These are phyloP conservation scores for Logfia minima DNA, from an alignment of 129 eudicot genomes.

Conservation along the genomic window DNA sequence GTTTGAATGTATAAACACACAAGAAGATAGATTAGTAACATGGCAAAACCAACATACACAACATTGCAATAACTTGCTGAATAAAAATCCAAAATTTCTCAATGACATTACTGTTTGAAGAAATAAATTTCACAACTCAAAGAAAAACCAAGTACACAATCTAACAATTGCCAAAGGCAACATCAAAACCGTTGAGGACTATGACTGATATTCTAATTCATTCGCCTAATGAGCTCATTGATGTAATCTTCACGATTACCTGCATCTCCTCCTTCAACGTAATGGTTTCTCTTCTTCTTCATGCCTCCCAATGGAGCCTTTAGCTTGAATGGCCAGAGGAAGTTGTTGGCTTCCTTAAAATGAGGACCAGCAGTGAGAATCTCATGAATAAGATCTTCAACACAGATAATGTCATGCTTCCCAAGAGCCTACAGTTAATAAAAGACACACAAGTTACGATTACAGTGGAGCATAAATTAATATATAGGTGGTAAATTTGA, in stretches of 20 bases:
- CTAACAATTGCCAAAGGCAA: slow-evolving; percentile 26
- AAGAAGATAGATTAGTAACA: not conserved
- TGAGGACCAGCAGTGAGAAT: slow-evolving; percentile 84
- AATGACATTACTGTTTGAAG: slow-evolving; percentile 16
- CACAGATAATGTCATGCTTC: slow-evolving; percentile 69
- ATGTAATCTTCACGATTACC: slow-evolving; percentile 81
- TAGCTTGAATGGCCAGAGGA: slow-evolving; percentile 82
- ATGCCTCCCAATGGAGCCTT: slow-evolving; percentile 80
- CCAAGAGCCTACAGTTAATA: slow-evolving; percentile 48
- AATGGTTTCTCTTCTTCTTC: slow-evolving; percentile 82
- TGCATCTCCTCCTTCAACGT: slow-evolving; percentile 89
- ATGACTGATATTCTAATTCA: slow-evolving; percentile 47
- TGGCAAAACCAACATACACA: not conserved
- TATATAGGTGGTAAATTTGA: too few relatives aligned
- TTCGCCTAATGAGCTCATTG: slow-evolving; percentile 81
- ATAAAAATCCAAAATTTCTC: slow-evolving; percentile 27
- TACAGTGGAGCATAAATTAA: not conserved
- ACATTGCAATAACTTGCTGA: not conserved
- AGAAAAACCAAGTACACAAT: slow-evolving; percentile 24
- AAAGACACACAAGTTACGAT: not conserved
- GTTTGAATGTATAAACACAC: not conserved
- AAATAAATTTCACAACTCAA: slow-evolving; percentile 1
- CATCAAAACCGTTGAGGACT: slow-evolving; percentile 15
- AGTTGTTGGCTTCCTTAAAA: slow-evolving; percentile 89
- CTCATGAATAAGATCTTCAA: slow-evolving; percentile 76